Conservation (phyloP, 805 yeast species). For the Diddensiella santjacobensis region DNA sequence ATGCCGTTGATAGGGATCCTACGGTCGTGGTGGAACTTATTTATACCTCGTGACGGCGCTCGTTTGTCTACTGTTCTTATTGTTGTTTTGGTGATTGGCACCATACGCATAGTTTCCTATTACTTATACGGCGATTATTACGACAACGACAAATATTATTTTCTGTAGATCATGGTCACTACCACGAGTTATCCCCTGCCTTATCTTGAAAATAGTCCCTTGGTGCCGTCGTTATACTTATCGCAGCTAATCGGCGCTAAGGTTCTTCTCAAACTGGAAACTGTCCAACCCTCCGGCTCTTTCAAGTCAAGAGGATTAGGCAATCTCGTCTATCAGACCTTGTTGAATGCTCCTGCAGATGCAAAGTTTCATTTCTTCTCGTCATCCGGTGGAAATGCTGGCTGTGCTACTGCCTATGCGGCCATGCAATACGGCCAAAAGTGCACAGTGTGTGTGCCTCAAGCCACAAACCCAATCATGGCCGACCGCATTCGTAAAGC, state of each 20-base stretch:
- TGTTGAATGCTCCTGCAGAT: slow-evolving; percentile 49
- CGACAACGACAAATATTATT: too few species aligned
- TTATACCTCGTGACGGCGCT: background rate
- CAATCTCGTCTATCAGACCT: slow-evolving; percentile 64
- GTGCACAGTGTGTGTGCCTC: slow-evolving; percentile 61
- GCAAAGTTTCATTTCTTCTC: slow-evolving; percentile 53
- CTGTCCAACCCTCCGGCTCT: slow-evolving; percentile 83
- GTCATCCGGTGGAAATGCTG: slow-evolving; percentile 96
- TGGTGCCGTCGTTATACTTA: slow-evolving; percentile 65
- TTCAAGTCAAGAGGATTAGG: slow-evolving; percentile 93
- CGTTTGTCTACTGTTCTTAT: background rate
- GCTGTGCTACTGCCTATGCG: slow-evolving; percentile 93
- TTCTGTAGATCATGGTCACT: slow-evolving; percentile 1
- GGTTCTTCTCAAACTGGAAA: slow-evolving; percentile 78
- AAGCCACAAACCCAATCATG: slow-evolving; percentile 44
- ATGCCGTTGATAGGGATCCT: background rate
- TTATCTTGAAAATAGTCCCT: slow-evolving; percentile 58
- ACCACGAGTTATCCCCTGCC: slow-evolving; percentile 15
- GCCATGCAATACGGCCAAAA: slow-evolving; percentile 60
- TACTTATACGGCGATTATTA: too few species aligned
- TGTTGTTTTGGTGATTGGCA: background rate
- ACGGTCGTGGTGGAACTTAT: background rate
- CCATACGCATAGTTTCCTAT: too few species aligned
- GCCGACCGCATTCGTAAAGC: slow-evolving; percentile 42
- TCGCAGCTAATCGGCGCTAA: slow-evolving; percentile 69